Percentiles rank a stretch among this genome's conserved stretches.
Conservation (phyloP, 2,329 filamentous ascomycete genomes). For the Metarhizium anisopliae region DNA sequence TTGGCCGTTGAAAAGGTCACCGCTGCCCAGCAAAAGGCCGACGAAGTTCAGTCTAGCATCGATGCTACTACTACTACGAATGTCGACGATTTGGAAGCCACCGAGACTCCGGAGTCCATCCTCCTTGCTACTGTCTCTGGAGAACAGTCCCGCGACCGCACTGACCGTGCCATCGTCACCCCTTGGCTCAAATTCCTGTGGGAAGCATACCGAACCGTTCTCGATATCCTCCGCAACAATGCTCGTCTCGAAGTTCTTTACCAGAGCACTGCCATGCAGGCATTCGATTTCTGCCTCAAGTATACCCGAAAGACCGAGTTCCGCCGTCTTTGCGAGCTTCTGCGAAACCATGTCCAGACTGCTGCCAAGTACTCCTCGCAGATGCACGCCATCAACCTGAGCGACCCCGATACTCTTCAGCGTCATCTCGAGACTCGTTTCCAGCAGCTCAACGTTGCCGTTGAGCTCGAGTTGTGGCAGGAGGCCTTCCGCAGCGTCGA, state of each 20-base stretch:
- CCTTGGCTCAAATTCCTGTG: slow-evolving; percentile 99
- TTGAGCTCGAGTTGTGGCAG: slow-evolving; percentile 97
- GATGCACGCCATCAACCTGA: slow-evolving; percentile 99
- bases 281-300: slow-evolving; percentile 97
- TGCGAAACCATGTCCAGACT: slow-evolving; percentile 97
- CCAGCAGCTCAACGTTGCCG: slow-evolving; percentile 95
- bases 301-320: slow-evolving; percentile 99
- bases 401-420: slow-evolving; percentile 93
- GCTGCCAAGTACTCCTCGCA: slow-evolving; percentile 98
- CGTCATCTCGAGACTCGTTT: slow-evolving; percentile 96
- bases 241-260: slow-evolving; percentile 95
- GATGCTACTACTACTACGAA: slow-evolving; percentile 64
- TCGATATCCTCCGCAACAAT: slow-evolving; percentile 99
- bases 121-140: slow-evolving; percentile 95
- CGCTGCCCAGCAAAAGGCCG: slow-evolving; percentile 89
- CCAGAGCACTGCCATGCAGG: slow-evolving; percentile 94
- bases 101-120: slow-evolving; percentile 96
- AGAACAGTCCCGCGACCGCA: slow-evolving; percentile 94
- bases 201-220: slow-evolving; percentile 97
- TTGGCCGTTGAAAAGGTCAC: slow-evolving; percentile 94
- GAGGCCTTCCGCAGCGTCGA: slow-evolving; percentile 99
- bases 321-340: slow-evolving; percentile 92
- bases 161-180: slow-evolving; percentile 94
- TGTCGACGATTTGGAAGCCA: slow-evolving; percentile 92
- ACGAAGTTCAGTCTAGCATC: slow-evolving; percentile 82